These are phyloP conservation scores for Pluteus cervinus DNA, from an alignment of 768 basidiomycete species.

Conservation along the genomic window DNA sequence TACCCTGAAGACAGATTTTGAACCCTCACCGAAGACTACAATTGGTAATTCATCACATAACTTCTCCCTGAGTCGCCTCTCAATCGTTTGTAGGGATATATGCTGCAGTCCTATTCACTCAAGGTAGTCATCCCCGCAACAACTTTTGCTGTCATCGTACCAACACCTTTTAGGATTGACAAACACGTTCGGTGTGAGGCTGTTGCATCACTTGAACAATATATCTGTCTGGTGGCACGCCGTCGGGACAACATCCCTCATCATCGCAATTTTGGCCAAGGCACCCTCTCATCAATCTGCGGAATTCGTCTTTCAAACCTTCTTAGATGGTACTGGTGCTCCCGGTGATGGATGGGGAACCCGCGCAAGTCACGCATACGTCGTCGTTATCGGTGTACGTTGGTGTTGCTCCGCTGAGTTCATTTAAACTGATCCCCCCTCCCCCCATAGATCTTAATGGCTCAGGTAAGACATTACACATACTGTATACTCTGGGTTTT, in stretches of 20 bases:
- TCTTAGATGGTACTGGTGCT: constrained; percentile 62
- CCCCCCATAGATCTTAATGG: constrained; percentile 48
- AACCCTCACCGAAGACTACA: constrained; percentile 48
- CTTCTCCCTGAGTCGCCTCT: background rate
- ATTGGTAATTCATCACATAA: constrained; percentile 36
- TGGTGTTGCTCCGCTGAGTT: background rate
- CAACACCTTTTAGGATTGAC: constrained; percentile 39
- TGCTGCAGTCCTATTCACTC: constrained; percentile 60
- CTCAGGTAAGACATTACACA: constrained; percentile 36
- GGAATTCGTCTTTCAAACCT: constrained; percentile 63
- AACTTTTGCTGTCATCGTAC: background rate
- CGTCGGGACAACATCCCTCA: constrained; percentile 58
- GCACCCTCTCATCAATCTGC: constrained; percentile 67
- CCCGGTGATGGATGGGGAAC: constrained; percentile 54
- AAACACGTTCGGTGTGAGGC: constrained; percentile 68
- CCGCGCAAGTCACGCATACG: constrained; percentile 64
- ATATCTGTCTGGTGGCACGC: constrained; percentile 74
- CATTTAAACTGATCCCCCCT: background rate
- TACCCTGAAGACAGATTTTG: constrained; percentile 55
- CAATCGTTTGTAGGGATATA: constrained; percentile 37
- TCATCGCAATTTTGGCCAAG: constrained; percentile 63
- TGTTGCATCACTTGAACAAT: constrained; percentile 65
- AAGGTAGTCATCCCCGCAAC: constrained; percentile 43
- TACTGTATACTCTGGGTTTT: background rate
- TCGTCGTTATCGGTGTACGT: constrained; percentile 56